These are phyloP conservation scores for Phtheirospermum japonicum DNA, from an alignment of 257 asterid species.

Conservation along the genomic window DNA sequence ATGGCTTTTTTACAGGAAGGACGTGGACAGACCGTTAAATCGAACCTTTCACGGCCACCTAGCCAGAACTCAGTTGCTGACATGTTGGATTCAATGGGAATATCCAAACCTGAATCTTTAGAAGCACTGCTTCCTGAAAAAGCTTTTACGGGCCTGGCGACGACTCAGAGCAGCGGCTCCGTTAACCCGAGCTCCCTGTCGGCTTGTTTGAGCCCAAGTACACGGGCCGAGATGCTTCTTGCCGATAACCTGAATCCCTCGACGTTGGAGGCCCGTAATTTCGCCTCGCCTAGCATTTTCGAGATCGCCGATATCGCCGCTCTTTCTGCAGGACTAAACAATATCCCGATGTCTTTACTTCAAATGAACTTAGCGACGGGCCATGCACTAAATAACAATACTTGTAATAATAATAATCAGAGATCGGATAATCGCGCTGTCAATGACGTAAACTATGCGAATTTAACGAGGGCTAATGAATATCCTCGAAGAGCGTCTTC, in stretches of 20 bases:
- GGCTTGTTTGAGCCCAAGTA: conserved; percentile 16
- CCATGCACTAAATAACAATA: conserved; percentile 22
- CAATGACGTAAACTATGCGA: conserved; percentile 35
- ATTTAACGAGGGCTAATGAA: conserved; percentile 39
- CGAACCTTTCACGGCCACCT: conserved; percentile 51
- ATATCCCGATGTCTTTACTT: conserved; percentile 33
- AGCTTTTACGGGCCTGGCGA: background rate
- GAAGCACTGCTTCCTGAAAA: conserved; percentile 21
- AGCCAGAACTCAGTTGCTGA: conserved; percentile 51
- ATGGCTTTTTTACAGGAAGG: conserved; percentile 54
- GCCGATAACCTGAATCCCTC: conserved; percentile 34
- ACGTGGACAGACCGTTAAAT: conserved; percentile 37
- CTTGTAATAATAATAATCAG: background rate
- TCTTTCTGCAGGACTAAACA: conserved; percentile 50
- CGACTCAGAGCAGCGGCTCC: background rate
- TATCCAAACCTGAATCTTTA: conserved; percentile 32
- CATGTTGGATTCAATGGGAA: conserved; percentile 25
- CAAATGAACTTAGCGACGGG: conserved; percentile 42
- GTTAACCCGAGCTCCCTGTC: conserved; percentile 20
- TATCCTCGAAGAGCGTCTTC: conserved; percentile 55
- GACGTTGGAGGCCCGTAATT: conserved; percentile 30
- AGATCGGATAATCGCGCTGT: conserved; percentile 43
- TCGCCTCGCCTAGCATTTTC: conserved; percentile 43
- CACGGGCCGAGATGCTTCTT: conserved; percentile 26
- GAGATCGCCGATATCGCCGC: conserved; percentile 49